Base-by-base conservation (phyloP, 768 basidiomycete genomes). In the Pisolithus tinctorius region DNA sequence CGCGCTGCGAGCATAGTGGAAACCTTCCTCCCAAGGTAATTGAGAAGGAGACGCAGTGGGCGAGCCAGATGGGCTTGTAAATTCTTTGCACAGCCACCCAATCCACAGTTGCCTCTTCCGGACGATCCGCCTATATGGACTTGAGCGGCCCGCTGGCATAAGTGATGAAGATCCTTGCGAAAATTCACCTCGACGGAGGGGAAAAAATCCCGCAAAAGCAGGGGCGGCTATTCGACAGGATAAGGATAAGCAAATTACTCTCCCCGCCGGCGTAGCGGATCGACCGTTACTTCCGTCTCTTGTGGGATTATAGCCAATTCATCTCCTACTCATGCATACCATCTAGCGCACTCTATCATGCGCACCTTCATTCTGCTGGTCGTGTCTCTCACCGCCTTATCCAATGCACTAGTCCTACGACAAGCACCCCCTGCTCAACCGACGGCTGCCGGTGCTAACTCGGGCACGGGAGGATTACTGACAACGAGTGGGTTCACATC, bases 31-130 rank as follows among this genome's bases (percentile, higher is more conserved):
- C 26, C 7, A 16, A 13, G 2, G 14, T 8, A 9, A 10, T 9
- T 10, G 30, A 3, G 31, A 13, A 13, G 31, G 11, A 34, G 29
- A 30, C 7, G 9, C 29, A 9, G 30, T 31, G 31, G 31, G 14
- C 13, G 31, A 31, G 11, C n/a, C n/a, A n/a, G n/a, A n/a, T n/a
- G n/a, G n/a, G 31, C 10, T 10, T 17, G 25, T 23, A 51, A 23
- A 26, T 27, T 26, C 6, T 14, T 27, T 11, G 31, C 57, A 67
- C 61, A 50, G 66, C 63, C 64, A 64, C 56, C 34, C 9, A 31
- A 42, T 25, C 23, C 41, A 42, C 8, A 6, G 11, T 25, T 23
- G 25, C 41, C 41, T 42, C 25, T 20, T 42, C 25, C 25, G 41
- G 20, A 17, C 10, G 25, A 23, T 7, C 17, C 20, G 20, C n/a